Conservation (phyloP, 768 basidiomycete genomes). For the Lanmaoa pseudosensibilis region DNA sequence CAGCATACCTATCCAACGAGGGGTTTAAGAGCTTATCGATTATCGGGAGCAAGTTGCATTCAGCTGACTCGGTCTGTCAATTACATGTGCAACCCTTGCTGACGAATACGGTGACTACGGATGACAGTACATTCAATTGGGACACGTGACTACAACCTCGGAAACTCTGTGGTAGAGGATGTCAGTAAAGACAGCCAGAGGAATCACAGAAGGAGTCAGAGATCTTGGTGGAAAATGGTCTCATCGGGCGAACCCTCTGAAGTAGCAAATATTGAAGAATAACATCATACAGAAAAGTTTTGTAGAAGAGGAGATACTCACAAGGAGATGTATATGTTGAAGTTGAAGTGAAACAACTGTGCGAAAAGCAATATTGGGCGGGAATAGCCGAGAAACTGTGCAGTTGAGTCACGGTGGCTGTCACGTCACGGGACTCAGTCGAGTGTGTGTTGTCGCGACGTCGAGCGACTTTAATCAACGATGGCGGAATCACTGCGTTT, state of each 20-base stretch:
- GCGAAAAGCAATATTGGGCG: slow-evolving; percentile 3
- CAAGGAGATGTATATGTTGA: background rate
- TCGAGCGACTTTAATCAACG: slow-evolving; percentile 27
- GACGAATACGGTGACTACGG: background rate
- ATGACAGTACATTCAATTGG: too few species aligned
- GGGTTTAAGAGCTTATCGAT: background rate
- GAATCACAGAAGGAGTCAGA: slow-evolving; percentile 41
- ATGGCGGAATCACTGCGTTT: slow-evolving; percentile 89
- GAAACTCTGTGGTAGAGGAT: background rate
- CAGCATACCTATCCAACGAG: slow-evolving; percentile 16
- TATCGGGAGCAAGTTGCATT: too few species aligned
- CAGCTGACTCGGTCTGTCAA: background rate
- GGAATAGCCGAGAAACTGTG: slow-evolving; percentile 50
- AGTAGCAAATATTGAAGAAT: slow-evolving; percentile 66
- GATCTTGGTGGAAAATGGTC: slow-evolving; percentile 71
- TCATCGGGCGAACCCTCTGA: slow-evolving; percentile 60
- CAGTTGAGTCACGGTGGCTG: slow-evolving; percentile 68
- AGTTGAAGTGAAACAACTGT: background rate
- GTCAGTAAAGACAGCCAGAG: slow-evolving; percentile 8
- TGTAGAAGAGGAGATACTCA: slow-evolving; percentile 15
- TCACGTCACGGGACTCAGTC: slow-evolving; percentile 41
- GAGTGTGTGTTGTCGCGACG: slow-evolving; percentile 28
- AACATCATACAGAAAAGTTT: slow-evolving; percentile 37
- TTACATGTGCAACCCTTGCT: background rate
- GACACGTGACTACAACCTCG: background rate